Percentiles rank a stretch among this genome's conserved stretches.
These are phyloP conservation scores for Diutina neorugosa DNA, from an alignment of 1,139 yeast genomes.

Conservation along the genomic window DNA sequence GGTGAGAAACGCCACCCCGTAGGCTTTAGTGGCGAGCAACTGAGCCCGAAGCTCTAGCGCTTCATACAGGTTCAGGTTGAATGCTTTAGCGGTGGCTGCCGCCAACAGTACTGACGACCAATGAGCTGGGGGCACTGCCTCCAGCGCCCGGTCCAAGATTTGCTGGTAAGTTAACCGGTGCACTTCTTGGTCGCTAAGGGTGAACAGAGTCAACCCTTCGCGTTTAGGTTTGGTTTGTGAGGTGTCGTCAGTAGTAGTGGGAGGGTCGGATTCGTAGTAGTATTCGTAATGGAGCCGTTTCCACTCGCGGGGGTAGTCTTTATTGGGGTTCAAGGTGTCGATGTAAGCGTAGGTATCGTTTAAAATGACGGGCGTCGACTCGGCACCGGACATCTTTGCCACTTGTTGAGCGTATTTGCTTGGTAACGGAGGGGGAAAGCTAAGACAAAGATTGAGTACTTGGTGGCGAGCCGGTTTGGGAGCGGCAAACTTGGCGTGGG, in stretches of 20 bases:
- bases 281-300: slow-evolving; percentile 35
- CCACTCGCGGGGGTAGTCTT: slow-evolving; percentile 47
- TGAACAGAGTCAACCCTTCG: slow-evolving; percentile 31
- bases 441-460: slow-evolving; percentile 39
- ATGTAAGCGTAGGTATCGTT: slow-evolving; percentile 42
- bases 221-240: slow-evolving; percentile 7
- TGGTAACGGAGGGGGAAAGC: slow-evolving; percentile 42
- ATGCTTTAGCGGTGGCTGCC: slow-evolving; percentile 62
- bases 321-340: slow-evolving; percentile 37
- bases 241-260: slow-evolving; percentile 3
- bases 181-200: slow-evolving; percentile 36
- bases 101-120: slow-evolving; percentile 56
- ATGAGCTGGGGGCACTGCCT: slow-evolving; percentile 44
- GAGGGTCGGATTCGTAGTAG: slow-evolving; percentile 2
- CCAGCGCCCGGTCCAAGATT: slow-evolving; percentile 49
- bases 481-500: slow-evolving; percentile 25
- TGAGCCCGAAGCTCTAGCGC: slow-evolving; percentile 44
- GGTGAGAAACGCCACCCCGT: slow-evolving; percentile 46
- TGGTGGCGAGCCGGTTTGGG: slow-evolving; percentile 32
- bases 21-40: slow-evolving; percentile 51
- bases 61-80: slow-evolving; percentile 44
- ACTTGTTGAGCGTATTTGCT: slow-evolving; percentile 17
- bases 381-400: not conserved
- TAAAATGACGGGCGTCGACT: slow-evolving; percentile 11
- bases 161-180: slow-evolving; percentile 45